Evolutionary conservation across 2,329 filamentous ascomycete genomes (phyloP).

Genomic region (Trichoderma brevicompactum): DNA sequence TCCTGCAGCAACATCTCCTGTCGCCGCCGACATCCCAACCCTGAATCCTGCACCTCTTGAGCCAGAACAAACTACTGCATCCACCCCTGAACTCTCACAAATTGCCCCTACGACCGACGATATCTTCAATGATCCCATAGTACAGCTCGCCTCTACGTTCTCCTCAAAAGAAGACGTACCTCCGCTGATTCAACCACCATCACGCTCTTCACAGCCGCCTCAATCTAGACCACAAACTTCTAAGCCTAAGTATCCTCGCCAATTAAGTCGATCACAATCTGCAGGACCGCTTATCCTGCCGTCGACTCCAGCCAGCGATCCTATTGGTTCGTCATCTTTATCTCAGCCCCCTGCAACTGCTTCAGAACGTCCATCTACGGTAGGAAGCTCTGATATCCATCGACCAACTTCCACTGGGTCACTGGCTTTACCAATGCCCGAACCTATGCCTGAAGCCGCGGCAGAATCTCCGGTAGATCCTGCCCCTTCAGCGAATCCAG

Average conservation of each 20-base stretch:
- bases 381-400: slow-evolving; percentile 46
- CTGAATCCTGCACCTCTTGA: neutral
- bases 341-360: slow-evolving; percentile 39
- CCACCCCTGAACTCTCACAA: slow-evolving; percentile 29
- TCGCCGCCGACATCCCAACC: neutral
- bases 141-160: slow-evolving; percentile 28
- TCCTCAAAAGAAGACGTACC: slow-evolving; percentile 20
- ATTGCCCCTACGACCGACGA: slow-evolving; percentile 24
- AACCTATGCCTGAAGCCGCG: slow-evolving; percentile 34
- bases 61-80: slow-evolving; percentile 23
- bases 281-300: slow-evolving; percentile 45
- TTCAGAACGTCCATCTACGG: slow-evolving; percentile 30
- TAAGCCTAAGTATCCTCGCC: slow-evolving; percentile 35
- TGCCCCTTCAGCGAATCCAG: neutral
- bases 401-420: slow-evolving; percentile 45
- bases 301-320: slow-evolving; percentile 55
- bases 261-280: slow-evolving; percentile 45
- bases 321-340: slow-evolving; percentile 49
- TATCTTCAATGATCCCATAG: slow-evolving; percentile 22
- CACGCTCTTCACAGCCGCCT: slow-evolving; percentile 16
- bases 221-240: slow-evolving; percentile 18
- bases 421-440: slow-evolving; percentile 46
- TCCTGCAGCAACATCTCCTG: neutral
- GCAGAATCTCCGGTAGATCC: slow-evolving; percentile 5
- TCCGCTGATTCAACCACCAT: neutral